Conservation (phyloP, 345 rosid species). For the Hypericum androsaemum region DNA sequence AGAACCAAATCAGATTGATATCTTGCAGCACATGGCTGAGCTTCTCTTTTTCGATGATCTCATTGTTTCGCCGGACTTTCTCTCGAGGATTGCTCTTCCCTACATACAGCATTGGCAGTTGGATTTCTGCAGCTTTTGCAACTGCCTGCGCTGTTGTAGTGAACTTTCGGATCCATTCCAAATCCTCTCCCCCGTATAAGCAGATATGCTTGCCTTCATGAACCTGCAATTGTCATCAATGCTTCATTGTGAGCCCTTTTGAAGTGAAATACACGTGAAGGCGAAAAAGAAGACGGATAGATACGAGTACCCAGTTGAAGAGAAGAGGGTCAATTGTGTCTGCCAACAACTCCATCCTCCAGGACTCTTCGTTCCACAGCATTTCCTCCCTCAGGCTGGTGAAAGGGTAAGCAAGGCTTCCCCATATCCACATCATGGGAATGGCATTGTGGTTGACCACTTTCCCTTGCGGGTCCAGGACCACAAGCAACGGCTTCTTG, state of each 20-base stretch:
- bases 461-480: slow-evolving; percentile 25
- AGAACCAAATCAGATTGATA: slow-evolving; percentile 41
- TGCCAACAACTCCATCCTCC: slow-evolving; percentile 23
- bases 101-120: slow-evolving; percentile 51
- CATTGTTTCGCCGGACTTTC: slow-evolving; percentile 29
- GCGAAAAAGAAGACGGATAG: no score
- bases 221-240: slow-evolving; percentile 7
- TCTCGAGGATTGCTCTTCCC: slow-evolving; percentile 60
- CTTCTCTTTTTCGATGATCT: slow-evolving; percentile 21
- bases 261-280: no score
- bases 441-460: slow-evolving; percentile 17
- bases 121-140: slow-evolving; percentile 30
- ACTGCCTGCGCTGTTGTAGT: slow-evolving; percentile 24
- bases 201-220: slow-evolving; percentile 35
- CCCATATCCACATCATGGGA: slow-evolving; percentile 30
- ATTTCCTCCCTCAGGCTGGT: slow-evolving; percentile 17
- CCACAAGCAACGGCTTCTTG: slow-evolving; percentile 21
- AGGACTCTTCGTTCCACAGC: slow-evolving; percentile 24
- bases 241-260: no score
- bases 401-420: slow-evolving; percentile 19
- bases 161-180: slow-evolving; percentile 54
- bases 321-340: slow-evolving; percentile 20
- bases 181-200: slow-evolving; percentile 72
- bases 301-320: slow-evolving; percentile 19
- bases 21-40: slow-evolving; percentile 35